A percentile compares a stretch with the other conserved stretches of the same genome.
Evolutionary conservation across 805 yeast species (phyloP).

Genomic region (Lipomyces spencermartinsiae): DNA sequence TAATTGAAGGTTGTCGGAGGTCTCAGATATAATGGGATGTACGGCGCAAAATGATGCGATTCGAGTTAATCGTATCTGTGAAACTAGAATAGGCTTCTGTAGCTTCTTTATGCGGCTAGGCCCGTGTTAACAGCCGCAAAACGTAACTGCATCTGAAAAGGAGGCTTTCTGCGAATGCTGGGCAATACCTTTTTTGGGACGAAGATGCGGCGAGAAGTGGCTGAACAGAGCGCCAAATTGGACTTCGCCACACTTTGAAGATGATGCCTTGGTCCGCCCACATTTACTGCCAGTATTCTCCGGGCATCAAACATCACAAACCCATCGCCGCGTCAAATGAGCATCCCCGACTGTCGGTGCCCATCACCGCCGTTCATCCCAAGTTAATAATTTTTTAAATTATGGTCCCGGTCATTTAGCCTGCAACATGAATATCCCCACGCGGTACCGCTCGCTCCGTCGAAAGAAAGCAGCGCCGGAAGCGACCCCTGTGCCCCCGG

Average conservation of each 20-base stretch:
- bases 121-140: no score
- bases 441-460: constrained; percentile 31
- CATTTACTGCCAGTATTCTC: background rate
- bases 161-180: no score
- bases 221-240: no score
- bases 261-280: no score
- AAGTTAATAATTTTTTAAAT: background rate
- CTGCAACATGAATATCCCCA: constrained; percentile 24
- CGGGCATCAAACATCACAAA: background rate
- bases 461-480: constrained; percentile 8
- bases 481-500: background rate
- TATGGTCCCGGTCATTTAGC: background rate
- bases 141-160: no score
- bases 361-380: background rate
- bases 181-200: no score
- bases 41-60: no score
- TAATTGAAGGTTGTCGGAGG: background rate
- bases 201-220: no score
- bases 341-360: background rate
- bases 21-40: background rate
- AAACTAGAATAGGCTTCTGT: no score
- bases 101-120: no score
- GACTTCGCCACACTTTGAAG: no score
- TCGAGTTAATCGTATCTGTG: no score
- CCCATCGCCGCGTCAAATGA: background rate